Evolutionary conservation across 2,329 filamentous ascomycete species (phyloP).

Genomic region (Hymenoscyphus fructigenus): DNA sequence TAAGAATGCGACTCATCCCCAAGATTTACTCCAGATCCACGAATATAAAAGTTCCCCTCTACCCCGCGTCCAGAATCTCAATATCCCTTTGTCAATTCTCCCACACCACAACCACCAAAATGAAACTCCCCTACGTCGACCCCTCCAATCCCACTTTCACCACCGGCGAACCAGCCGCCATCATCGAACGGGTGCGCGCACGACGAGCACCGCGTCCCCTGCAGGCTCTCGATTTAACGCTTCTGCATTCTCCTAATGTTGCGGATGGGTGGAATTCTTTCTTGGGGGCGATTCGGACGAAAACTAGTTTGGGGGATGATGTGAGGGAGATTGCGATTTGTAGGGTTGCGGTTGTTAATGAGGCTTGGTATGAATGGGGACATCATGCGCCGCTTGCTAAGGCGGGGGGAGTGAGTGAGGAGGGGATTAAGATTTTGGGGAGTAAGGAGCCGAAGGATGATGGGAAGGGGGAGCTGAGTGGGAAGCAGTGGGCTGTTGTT

Average conservation of each 20-base stretch:
- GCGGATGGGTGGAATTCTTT: constrained; percentile 76
- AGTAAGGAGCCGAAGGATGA: constrained; percentile 35
- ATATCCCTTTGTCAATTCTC: background rate
- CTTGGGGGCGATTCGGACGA: constrained; percentile 61
- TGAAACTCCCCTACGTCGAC: constrained; percentile 66
- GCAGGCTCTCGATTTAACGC: constrained; percentile 71
- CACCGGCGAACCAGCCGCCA: constrained; percentile 49
- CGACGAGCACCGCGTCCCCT: constrained; percentile 69
- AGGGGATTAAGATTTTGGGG: constrained; percentile 30
- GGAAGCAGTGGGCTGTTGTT: constrained; percentile 65
- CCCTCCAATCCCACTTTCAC: constrained; percentile 49
- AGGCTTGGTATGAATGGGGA: constrained; percentile 83
- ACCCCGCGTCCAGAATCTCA: background rate
- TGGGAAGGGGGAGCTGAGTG: constrained; percentile 44
- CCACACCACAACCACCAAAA: constrained; percentile 34
- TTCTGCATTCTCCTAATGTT: constrained; percentile 71
- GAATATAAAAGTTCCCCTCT: background rate
- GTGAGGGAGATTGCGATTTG: constrained; percentile 78
- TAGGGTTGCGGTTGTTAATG: constrained; percentile 76
- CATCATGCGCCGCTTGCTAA: constrained; percentile 66
- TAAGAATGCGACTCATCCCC: background rate
- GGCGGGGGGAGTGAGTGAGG: constrained; percentile 32
- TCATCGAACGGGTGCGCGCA: constrained; percentile 62
- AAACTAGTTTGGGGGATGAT: constrained; percentile 49
- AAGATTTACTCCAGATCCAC: background rate